These are phyloP conservation scores for Entamoeba dispar DNA, from an alignment of 208 protist species.

Conservation along the genomic window DNA sequence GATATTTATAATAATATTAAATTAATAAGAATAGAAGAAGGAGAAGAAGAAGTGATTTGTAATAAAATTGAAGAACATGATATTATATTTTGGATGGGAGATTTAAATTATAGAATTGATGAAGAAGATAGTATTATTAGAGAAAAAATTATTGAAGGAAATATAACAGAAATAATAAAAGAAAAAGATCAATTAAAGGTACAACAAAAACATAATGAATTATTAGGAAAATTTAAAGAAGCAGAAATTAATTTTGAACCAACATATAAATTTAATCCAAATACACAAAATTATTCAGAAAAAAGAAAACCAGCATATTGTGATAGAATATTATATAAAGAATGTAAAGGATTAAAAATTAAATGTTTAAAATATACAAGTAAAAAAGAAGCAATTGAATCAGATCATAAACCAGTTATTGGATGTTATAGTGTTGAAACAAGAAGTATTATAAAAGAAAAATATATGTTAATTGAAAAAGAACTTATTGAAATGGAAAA, in stretches of 20 bases:
- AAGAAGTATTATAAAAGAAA: background rate
- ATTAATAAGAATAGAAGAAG: background rate
- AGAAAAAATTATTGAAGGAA: background rate
- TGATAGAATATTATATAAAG: conserved; percentile 28
- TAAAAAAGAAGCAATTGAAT: background rate
- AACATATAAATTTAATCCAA: conserved; percentile 41
- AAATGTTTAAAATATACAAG: background rate
- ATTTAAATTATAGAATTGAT: conserved; percentile 18
- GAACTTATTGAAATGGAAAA: background rate
- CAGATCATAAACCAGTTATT: conserved; percentile 28
- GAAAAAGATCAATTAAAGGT: conserved; percentile 20
- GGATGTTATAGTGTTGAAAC: background rate
- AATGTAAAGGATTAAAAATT: background rate
- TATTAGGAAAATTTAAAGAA: conserved; percentile 56
- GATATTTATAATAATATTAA: conserved; percentile 36
- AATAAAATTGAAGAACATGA: background rate
- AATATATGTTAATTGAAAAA: background rate
- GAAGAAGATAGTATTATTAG: background rate
- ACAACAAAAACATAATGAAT: background rate
- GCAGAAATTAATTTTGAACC: conserved; percentile 55
- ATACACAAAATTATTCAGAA: background rate
- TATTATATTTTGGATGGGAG: conserved; percentile 22
- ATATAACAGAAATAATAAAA: background rate
- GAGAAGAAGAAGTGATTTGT: too few relatives aligned
- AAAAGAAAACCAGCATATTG: conserved; percentile 9